Evolutionary conservation across 2,329 filamentous ascomycete genomes (phyloP).

Genomic region (Calonectria pteridis): DNA sequence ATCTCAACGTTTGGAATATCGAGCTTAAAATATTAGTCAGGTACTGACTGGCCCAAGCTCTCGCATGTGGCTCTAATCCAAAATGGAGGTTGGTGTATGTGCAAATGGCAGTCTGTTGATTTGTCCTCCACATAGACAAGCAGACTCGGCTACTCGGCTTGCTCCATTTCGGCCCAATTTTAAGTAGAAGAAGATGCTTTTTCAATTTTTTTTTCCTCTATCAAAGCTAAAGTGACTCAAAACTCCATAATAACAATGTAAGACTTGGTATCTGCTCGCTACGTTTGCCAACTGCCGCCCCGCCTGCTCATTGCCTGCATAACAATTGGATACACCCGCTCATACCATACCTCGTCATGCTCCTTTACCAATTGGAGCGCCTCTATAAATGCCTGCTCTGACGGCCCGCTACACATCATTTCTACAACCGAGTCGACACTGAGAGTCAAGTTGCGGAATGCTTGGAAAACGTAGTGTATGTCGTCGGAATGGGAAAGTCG

Average conservation of each 20-base stretch:
- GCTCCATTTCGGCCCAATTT: neutral
- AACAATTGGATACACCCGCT: slow-evolving; percentile 31
- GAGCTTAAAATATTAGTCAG: neutral
- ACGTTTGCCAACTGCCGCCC: slow-evolving; percentile 1
- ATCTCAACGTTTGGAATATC: neutral
- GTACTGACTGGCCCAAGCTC: neutral
- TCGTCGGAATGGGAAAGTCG: slow-evolving; percentile 39
- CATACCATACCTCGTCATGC: slow-evolving; percentile 35
- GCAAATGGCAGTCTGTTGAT: neutral
- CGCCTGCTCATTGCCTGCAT: slow-evolving; percentile 32
- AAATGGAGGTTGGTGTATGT: neutral
- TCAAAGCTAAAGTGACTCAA: neutral
- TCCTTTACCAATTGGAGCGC: slow-evolving; percentile 36
- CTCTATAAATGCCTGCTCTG: slow-evolving; percentile 33
- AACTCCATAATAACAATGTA: neutral
- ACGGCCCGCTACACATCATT: slow-evolving; percentile 36
- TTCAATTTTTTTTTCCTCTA: neutral
- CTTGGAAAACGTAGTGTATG: slow-evolving; percentile 35
- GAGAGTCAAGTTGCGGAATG: slow-evolving; percentile 35
- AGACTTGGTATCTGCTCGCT: neutral
- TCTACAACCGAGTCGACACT: slow-evolving; percentile 36
- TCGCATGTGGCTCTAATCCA: neutral
- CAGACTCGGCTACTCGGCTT: neutral
- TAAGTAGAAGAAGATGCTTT: neutral
- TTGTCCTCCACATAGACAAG: neutral